Evolutionary conservation across 805 yeast genomes (phyloP).

Genomic region (Yarrowia yakushimensis): DNA sequence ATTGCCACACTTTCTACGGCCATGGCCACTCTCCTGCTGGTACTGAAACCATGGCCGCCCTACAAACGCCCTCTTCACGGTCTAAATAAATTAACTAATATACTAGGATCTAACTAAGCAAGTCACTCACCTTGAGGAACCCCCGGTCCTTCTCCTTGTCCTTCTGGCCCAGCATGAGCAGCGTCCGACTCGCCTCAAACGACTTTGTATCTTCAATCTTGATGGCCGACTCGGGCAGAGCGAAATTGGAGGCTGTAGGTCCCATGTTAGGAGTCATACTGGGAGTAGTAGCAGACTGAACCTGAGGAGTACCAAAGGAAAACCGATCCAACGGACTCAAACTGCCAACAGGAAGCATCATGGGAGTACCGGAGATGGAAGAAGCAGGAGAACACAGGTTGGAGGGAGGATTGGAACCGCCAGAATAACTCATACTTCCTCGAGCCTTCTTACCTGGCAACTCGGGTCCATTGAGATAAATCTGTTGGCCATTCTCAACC

Average conservation of each 20-base stretch:
- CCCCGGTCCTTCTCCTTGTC: constrained; percentile 18
- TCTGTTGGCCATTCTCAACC: constrained; percentile 20
- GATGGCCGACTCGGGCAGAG: constrained; percentile 10
- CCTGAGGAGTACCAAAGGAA: constrained; percentile 1
- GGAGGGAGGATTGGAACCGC: constrained; percentile 9
- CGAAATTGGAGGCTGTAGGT: neutral
- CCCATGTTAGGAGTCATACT: constrained; percentile 8
- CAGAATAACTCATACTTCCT: constrained; percentile 4
- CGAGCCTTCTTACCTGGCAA: constrained; percentile 14
- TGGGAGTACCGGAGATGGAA: constrained; percentile 2
- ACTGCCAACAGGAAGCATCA: constrained; percentile 4
- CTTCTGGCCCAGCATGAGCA: constrained; percentile 21
- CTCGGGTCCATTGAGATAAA: constrained; percentile 16
- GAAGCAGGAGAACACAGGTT: constrained; percentile 10
- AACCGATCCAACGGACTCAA: constrained; percentile 9
- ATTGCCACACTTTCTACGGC: no score
- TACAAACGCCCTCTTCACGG: no score
- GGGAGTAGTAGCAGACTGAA: neutral
- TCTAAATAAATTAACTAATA: constrained; percentile 14
- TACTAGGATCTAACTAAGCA: neutral
- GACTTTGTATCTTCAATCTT: constrained; percentile 20
- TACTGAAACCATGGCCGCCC: no score
- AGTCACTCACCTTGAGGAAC: constrained; percentile 3
- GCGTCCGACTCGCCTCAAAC: constrained; percentile 16
- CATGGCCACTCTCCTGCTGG: no score